Evolutionary conservation across 305 asterid genomes (phyloP).

Genomic region (Rubia peregrina): DNA sequence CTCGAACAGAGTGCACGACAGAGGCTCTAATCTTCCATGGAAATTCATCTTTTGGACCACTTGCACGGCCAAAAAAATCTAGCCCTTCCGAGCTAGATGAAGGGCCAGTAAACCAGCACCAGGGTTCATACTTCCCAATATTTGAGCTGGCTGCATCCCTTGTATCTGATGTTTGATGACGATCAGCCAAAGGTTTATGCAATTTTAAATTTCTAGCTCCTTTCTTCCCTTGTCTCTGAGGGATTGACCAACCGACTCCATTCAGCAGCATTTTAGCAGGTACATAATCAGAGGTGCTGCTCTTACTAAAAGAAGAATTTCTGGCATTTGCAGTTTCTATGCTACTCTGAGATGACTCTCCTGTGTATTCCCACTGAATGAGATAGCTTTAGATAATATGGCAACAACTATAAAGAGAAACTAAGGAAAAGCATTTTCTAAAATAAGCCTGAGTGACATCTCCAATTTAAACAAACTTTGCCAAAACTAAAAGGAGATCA

Average conservation of each 20-base stretch:
- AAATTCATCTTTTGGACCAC: conserved; percentile 77
- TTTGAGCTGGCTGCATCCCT: conserved; percentile 38
- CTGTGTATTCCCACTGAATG: conserved; percentile 82
- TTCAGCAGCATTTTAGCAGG: conserved; percentile 65
- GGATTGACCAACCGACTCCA: conserved; percentile 88
- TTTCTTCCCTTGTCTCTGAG: conserved; percentile 66
- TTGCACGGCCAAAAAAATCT: conserved; percentile 67
- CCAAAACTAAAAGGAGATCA: neutral
- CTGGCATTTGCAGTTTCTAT: conserved; percentile 44
- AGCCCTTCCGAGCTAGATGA: conserved; percentile 63
- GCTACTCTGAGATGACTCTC: conserved; percentile 53
- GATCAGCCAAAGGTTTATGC: conserved; percentile 28
- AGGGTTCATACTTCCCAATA: conserved; percentile 61
- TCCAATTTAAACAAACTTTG: neutral
- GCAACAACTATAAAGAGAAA: conserved; percentile 20
- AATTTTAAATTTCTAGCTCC: conserved; percentile 36
- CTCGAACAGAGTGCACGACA: conserved; percentile 71
- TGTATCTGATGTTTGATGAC: conserved; percentile 45
- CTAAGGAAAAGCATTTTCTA: neutral
- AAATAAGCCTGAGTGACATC: neutral
- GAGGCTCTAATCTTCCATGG: conserved; percentile 98
- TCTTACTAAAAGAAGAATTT: conserved; percentile 38
- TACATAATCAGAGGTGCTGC: conserved; percentile 42
- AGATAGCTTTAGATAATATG: conserved; percentile 26
- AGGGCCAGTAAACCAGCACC: conserved; percentile 95